These are phyloP conservation scores for Phaeodactylum tricornutum DNA, from an alignment of 108 stramenopile genomes.

Conservation along the genomic window DNA sequence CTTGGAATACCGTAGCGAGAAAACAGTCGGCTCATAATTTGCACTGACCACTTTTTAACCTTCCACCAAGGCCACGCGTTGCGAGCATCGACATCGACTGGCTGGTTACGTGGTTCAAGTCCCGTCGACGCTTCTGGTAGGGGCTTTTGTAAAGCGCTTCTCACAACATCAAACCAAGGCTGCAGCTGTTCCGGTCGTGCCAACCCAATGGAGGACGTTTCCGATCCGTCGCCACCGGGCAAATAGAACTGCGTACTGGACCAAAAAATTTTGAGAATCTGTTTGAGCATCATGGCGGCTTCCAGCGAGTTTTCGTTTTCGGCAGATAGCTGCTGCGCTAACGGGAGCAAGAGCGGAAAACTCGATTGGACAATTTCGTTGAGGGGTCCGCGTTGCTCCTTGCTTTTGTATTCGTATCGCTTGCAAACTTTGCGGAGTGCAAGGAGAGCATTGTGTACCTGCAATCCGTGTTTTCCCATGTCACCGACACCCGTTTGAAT, in stretches of 20 bases:
- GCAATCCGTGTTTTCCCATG: conserved; percentile 44
- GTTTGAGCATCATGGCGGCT: conserved; percentile 88
- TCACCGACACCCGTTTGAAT: conserved; percentile 53
- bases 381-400: conserved; percentile 83
- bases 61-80: conserved; percentile 98
- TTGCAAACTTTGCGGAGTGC: conserved; percentile 94
- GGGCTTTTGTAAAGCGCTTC: conserved; percentile 50
- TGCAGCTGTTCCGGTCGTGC: conserved; percentile 68
- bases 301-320: conserved; percentile 70
- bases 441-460: conserved; percentile 88
- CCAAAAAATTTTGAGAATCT: conserved; percentile 97
- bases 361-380: conserved; percentile 77
- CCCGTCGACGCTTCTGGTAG: conserved; percentile 70
- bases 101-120: conserved; percentile 56
- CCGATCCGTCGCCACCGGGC: conserved; percentile 37
- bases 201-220: conserved; percentile 32
- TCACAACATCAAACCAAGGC: conserved; percentile 85
- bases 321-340: conserved; percentile 52
- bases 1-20: conserved; percentile 91
- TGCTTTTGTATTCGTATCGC: conserved; percentile 93
- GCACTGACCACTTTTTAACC: conserved; percentile 95
- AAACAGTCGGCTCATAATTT: conserved; percentile 89
- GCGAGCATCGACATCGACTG: conserved; percentile 73
- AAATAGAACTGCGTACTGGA: conserved; percentile 91
- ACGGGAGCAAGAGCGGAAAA: conserved; percentile 77